Evolutionary conservation across 2,329 filamentous ascomycete species (phyloP), one percentile per base, ranked within the genome.

Genomic region (Sphaerulina vaccinii): DNA sequence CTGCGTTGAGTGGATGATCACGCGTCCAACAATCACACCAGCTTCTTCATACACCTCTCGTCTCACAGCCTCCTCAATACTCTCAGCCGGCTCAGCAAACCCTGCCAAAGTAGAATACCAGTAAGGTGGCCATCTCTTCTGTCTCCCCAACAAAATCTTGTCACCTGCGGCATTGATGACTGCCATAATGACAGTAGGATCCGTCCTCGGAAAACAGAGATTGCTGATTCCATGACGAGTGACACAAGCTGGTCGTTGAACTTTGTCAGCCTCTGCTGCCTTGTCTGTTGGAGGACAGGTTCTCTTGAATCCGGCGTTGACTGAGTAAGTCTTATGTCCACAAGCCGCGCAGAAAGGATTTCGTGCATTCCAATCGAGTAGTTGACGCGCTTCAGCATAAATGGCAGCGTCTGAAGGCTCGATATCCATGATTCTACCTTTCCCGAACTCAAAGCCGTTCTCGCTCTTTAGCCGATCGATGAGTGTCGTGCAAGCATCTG

Each of bases 141-240:
- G 84, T 11, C 93, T 85, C 32, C 93, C 93, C 0, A 99, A 85
- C 6, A 99, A 81, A 33, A 96, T 74, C 55, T 83, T 82, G 59
- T 85, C 80, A 43, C 87, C 87, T 62, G 95, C 88, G 44, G 85
- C 78, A 47, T 87, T 95, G 24, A 97, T 82, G 9, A 96, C 86
- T 0, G 91, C 92, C 73, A 95, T 91, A 72, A 99, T 99, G 69
- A 97, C 90, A 22, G 90, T 95, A 1, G 91, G 90, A 64, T 96
- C 91, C 1, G 92, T 96, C 44, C 91, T 83, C 2, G 92, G 92
- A 77, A 96, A 97, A 65, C 81, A 86, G 47, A 96, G 79, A 72
- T 99, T 99, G 24, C 90, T 95, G 39, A 99, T 75, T 21, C 89
- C 90, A 33, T 83, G 86, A 48, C 93, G 83, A 0, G 91, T 95